Conservation (phyloP, 176 grass and related monocot genomes). For the Microstegium vimineum region DNA sequence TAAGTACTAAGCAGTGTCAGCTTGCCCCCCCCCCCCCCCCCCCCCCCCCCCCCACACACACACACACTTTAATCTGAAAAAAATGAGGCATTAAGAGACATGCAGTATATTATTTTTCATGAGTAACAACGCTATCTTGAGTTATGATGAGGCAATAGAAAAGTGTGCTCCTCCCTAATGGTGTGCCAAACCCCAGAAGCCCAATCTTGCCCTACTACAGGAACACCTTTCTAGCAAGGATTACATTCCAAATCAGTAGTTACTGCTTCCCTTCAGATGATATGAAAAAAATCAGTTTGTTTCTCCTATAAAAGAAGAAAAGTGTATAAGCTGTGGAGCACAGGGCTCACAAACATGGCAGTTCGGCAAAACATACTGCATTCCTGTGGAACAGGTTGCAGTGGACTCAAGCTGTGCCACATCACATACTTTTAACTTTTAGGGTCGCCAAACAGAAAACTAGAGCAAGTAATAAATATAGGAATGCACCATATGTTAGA, state of each 20-base stretch:
- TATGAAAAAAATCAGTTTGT: background rate
- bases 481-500: conserved; percentile 12
- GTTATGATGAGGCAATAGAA: background rate
- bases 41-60: no score
- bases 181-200: background rate
- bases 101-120: background rate
- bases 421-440: background rate
- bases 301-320: background rate
- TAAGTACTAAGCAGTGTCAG: background rate
- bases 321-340: conserved; percentile 4
- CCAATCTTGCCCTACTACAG: background rate
- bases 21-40: background rate
- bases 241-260: background rate
- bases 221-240: background rate
- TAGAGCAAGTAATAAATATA: conserved; percentile 3
- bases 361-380: background rate
- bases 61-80: background rate
- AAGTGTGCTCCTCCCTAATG: background rate
- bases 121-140: background rate
- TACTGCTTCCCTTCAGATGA: background rate
- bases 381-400: conserved; percentile 1
- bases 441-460: conserved; percentile 9
- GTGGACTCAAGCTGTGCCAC: background rate
- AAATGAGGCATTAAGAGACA: background rate
- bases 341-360: background rate